Evolutionary conservation across 352 stramenopile genomes (phyloP).

Genomic region (Lagenidium sp.): DNA sequence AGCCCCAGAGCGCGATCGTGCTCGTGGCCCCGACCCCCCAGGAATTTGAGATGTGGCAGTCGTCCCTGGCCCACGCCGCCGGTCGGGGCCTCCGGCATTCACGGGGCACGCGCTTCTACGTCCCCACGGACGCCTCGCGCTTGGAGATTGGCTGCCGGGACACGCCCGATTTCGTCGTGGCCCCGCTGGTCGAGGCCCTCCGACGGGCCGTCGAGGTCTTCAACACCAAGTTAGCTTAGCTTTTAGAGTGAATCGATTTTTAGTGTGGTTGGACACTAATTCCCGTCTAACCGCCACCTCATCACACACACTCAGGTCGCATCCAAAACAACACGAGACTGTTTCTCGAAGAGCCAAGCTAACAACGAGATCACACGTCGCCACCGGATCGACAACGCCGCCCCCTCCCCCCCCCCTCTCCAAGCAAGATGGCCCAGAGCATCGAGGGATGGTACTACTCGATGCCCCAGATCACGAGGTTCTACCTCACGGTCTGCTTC

Average conservation of each 20-base stretch:
- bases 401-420: neutral
- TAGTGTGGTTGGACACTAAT: neutral
- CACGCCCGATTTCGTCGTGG: constrained; percentile 73
- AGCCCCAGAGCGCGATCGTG: constrained; percentile 72
- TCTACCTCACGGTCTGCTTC: constrained; percentile 80
- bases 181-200: constrained; percentile 57
- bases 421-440: constrained; percentile 45
- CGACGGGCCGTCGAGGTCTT: constrained; percentile 82
- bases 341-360: constrained; percentile 1
- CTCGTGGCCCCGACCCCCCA: constrained; percentile 50
- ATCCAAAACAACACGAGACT: no score
- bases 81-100: constrained; percentile 77
- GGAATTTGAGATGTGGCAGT: constrained; percentile 88
- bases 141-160: constrained; percentile 73
- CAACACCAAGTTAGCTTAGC: constrained; percentile 46
- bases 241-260: constrained; percentile 4
- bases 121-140: constrained; percentile 68
- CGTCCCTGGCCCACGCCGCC: constrained; percentile 69
- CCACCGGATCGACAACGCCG: neutral
- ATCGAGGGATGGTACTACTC: constrained; percentile 82
- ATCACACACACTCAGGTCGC: no score
- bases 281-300: constrained; percentile 5
- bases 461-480: constrained; percentile 79
- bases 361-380: neutral
- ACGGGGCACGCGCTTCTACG: constrained; percentile 75